Evolutionary conservation across 768 basidiomycete species (phyloP), one percentile per base, ranked within the genome.

Genomic region (Leucogyrophana mollusca): DNA sequence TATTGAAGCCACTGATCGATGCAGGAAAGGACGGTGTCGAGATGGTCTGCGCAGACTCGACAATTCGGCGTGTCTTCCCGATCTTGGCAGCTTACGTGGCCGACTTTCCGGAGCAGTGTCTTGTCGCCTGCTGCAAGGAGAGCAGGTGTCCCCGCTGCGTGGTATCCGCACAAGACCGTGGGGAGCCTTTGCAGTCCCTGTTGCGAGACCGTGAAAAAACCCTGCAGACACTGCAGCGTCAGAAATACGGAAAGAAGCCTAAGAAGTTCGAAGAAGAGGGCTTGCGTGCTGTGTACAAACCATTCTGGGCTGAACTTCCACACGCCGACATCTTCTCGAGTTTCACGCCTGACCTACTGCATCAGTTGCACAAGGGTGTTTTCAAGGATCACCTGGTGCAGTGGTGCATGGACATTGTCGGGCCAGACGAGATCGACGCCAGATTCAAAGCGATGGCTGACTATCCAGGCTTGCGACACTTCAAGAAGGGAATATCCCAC

Each of bases 281-380:
- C 8, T 32, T 64, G 0, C 25, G 54, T 7, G 17, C 52, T 1
- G 42, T 62, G 0, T 40, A 57, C 16, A 5, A 41, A 8, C 50
- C 41, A 30, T 56, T 55, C 44, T 56, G 50, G 53, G 34, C 21
- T 3, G 17, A 53, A 5, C 50, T 55, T 9, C 51, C 47, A 0
- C n/a, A 27, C 6, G 21, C 39, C 25, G 42, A 57, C 18, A 57
- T 79, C 32, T 72, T 69, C 49, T 0, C 17, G 0, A 58, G 44
- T 7, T 47, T 77, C 17, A 70, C 67, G 0, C 66, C 69, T 9
- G 60, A 75, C 57, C 27, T 76, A 8, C 65, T 78, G 3, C 76
- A 80, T 47, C 73, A 77, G 52, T 53, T 78, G 0, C 66, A 76
- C 53, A 72, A 78, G 48, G 76, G 77, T 0, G 39, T 73, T 0